phyloP scores from a whole-genome alignment of 2,329 filamentous ascomycete species.

The Periconia sp. region DNA sequence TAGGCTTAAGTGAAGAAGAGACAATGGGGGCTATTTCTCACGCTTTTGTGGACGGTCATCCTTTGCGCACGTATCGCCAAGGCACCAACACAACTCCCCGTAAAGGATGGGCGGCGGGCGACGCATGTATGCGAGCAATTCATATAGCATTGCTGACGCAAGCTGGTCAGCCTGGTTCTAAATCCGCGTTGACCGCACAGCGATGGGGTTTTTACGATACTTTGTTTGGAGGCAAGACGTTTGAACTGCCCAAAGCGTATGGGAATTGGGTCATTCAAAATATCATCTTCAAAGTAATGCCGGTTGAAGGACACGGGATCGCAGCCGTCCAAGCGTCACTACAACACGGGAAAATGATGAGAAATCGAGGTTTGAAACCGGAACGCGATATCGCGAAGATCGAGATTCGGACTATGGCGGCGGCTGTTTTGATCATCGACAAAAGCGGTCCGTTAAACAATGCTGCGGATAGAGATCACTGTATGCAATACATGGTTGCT shows the following conservation, averaged over 20 bases:
- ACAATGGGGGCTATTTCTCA: neutral
- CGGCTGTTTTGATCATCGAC: neutral
- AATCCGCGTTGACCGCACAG: neutral
- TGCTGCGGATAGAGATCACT: conserved; percentile 1
- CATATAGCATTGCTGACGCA: neutral
- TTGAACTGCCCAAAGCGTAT: neutral
- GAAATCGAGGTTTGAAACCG: neutral
- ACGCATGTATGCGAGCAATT: neutral
- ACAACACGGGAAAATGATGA: neutral
- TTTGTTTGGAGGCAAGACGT: neutral
- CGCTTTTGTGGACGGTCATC: neutral
- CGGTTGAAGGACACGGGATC: neutral
- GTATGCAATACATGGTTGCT: neutral
- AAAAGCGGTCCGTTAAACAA: neutral
- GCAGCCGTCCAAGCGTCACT: neutral
- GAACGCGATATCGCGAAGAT: neutral
- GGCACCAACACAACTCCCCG: neutral
- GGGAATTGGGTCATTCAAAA: neutral
- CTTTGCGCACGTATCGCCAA: neutral
- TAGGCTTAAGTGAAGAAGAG: neutral
- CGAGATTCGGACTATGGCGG: neutral
- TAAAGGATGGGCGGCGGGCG: conserved; percentile 1
- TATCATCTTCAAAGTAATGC: neutral
- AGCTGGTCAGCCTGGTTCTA: neutral
- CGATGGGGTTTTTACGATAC: conserved; percentile 1